Evolutionary conservation across 148 eudicot species (phyloP).

Genomic region (Diospyros lotus): DNA sequence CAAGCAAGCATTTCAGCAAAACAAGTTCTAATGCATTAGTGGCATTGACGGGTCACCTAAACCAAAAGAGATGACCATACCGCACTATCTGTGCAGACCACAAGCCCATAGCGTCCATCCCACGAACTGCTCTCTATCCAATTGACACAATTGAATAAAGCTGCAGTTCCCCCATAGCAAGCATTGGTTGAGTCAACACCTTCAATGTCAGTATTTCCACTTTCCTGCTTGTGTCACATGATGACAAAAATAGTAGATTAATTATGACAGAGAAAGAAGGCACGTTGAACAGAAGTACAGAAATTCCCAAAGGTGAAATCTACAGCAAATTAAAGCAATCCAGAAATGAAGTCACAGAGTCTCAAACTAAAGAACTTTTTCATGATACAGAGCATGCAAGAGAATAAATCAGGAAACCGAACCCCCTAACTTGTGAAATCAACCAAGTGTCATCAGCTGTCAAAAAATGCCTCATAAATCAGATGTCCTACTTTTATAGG

Average conservation of each 20-base stretch:
- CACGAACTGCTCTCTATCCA: constrained; percentile 99
- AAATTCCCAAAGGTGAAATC: neutral
- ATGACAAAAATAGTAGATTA: constrained; percentile 10
- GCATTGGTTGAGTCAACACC: constrained; percentile 99
- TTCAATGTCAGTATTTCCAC: constrained; percentile 94
- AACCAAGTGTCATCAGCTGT: too few relatives aligned
- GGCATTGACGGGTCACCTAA: neutral
- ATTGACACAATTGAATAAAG: constrained; percentile 87
- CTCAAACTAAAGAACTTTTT: neutral
- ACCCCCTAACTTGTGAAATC: neutral
- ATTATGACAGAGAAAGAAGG: neutral
- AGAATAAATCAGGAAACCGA: neutral
- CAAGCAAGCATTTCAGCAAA: neutral
- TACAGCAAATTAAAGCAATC: neutral
- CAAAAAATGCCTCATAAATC: neutral
- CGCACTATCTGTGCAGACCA: constrained; percentile 97
- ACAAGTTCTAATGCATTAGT: neutral
- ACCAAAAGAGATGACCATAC: constrained; percentile 39
- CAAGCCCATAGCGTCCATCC: constrained; percentile 98
- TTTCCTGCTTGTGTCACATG: constrained; percentile 37
- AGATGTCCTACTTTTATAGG: neutral
- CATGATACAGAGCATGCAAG: neutral
- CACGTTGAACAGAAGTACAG: neutral
- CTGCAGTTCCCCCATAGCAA: constrained; percentile 99
- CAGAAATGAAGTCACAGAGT: neutral